Percentiles rank a stretch among this genome's conserved stretches.
phyloP scores from a whole-genome alignment of 177 flowering plant genomes.

The Vitis hybrid region DNA sequence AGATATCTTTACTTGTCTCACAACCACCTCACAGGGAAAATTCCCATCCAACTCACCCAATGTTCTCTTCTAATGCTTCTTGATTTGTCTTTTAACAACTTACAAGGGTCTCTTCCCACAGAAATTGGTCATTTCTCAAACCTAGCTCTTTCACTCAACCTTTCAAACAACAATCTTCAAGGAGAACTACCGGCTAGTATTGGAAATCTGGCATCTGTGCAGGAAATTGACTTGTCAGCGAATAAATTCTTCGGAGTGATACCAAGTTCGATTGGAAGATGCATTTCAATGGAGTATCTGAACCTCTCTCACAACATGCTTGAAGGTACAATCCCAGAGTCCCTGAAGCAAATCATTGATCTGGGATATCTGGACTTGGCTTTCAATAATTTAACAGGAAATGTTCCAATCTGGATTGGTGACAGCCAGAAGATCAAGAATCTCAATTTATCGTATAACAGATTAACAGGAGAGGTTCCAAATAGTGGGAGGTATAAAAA shows the following conservation, averaged over 20 bases:
- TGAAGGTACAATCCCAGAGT: constrained; percentile 10
- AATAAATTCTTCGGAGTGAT: neutral
- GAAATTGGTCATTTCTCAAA: constrained; percentile 2
- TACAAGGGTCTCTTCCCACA: neutral
- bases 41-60: neutral
- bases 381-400: constrained; percentile 7
- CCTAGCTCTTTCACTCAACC: constrained; percentile 1
- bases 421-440: neutral
- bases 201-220: neutral
- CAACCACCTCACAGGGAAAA: neutral
- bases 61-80: constrained; percentile 12
- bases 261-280: constrained; percentile 8
- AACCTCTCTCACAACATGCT: constrained; percentile 12
- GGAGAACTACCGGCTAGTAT: neutral
- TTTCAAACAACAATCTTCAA: constrained; percentile 1
- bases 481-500: neutral
- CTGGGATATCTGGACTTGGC: constrained; percentile 10
- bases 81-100: constrained; percentile 12
- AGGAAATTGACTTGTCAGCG: neutral
- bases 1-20: constrained; percentile 4
- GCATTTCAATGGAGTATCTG: constrained; percentile 5
- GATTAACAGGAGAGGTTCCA: constrained; percentile 7
- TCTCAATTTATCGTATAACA: constrained; percentile 2
- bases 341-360: constrained; percentile 6
- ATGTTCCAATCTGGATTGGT: constrained; percentile 11